Conservation (phyloP, 2,329 filamentous ascomycete species). For the Tolypocladium paradoxum region DNA sequence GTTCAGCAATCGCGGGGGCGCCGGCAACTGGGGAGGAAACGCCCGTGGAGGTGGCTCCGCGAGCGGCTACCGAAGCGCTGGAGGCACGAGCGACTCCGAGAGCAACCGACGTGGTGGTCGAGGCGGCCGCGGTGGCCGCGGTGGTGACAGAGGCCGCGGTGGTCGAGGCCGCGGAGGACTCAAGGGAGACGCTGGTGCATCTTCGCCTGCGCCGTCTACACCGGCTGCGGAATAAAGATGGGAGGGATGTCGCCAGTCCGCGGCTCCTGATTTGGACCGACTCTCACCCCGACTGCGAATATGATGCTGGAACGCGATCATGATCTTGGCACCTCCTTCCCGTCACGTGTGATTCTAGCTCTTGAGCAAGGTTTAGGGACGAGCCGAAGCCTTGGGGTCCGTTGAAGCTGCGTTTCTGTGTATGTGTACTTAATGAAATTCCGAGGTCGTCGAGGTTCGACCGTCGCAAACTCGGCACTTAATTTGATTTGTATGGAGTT, state of each 20-base stretch:
- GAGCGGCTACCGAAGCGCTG: conserved; percentile 77
- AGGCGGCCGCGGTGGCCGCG: conserved; percentile 46
- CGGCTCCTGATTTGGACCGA: not conserved
- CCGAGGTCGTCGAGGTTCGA: conserved; percentile 15
- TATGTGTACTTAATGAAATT: conserved; percentile 28
- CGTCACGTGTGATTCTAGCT: conserved; percentile 9
- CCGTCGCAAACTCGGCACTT: conserved; percentile 17
- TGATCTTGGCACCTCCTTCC: conserved; percentile 3
- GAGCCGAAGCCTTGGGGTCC: conserved; percentile 4
- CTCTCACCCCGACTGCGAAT: not conserved
- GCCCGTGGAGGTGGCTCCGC: conserved; percentile 47
- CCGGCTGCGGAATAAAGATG: conserved; percentile 28
- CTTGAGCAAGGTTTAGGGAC: conserved; percentile 9
- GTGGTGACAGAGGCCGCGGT: conserved; percentile 46
- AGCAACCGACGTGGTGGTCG: conserved; percentile 45
- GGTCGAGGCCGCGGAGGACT: conserved; percentile 45
- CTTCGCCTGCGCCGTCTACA: conserved; percentile 41
- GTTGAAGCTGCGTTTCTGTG: conserved; percentile 7
- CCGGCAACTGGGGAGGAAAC: conserved; percentile 57
- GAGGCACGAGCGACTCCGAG: conserved; percentile 60
- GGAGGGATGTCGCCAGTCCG: too few relatives aligned
- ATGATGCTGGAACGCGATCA: not conserved
- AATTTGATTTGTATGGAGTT: conserved; percentile 23
- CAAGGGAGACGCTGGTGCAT: conserved; percentile 47
- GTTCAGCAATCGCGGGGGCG: conserved; percentile 49